These are phyloP conservation scores for Circinella minor DNA, from an alignment of 371 early-diverging fungal genomes.

Conservation along the genomic window DNA sequence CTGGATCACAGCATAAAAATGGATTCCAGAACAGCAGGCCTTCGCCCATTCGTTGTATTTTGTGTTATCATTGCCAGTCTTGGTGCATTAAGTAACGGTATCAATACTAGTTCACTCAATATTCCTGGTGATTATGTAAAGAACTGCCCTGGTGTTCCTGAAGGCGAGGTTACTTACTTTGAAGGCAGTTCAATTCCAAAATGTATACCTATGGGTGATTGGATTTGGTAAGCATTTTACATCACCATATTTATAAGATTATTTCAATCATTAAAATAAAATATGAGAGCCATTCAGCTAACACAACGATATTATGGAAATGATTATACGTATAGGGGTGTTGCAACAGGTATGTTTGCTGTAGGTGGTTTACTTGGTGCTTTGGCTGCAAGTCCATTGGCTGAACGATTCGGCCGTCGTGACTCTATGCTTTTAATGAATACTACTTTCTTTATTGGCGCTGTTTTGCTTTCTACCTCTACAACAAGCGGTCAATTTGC, in stretches of 20 bases:
- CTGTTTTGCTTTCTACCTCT: constrained; percentile 63
- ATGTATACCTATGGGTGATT: constrained; percentile 52
- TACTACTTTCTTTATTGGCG: constrained; percentile 67
- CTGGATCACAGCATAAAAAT: constrained; percentile 10
- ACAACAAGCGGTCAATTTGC: constrained; percentile 68
- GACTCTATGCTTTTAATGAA: constrained; percentile 70
- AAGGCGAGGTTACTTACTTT: constrained; percentile 41
- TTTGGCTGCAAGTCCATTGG: constrained; percentile 58
- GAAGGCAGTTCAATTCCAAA: constrained; percentile 41
- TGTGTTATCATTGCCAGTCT: constrained; percentile 46
- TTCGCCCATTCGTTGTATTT: constrained; percentile 42
- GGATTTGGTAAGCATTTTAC: constrained; percentile 46
- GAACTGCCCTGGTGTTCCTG: constrained; percentile 44
- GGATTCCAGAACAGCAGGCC: constrained; percentile 34
- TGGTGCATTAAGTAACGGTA: constrained; percentile 51
- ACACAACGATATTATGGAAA: too few species aligned
- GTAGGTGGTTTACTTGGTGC: constrained; percentile 82
- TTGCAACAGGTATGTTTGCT: constrained; percentile 71
- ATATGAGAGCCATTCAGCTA: too few species aligned
- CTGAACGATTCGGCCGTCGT: constrained; percentile 71
- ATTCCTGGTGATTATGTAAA: constrained; percentile 45
- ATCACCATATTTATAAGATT: too few species aligned
- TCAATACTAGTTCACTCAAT: constrained; percentile 49
- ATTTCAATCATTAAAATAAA: too few species aligned
- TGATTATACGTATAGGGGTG: constrained; percentile 38